phyloP scores from a whole-genome alignment of 169 alveolate species.

The Babesia sp. region DNA sequence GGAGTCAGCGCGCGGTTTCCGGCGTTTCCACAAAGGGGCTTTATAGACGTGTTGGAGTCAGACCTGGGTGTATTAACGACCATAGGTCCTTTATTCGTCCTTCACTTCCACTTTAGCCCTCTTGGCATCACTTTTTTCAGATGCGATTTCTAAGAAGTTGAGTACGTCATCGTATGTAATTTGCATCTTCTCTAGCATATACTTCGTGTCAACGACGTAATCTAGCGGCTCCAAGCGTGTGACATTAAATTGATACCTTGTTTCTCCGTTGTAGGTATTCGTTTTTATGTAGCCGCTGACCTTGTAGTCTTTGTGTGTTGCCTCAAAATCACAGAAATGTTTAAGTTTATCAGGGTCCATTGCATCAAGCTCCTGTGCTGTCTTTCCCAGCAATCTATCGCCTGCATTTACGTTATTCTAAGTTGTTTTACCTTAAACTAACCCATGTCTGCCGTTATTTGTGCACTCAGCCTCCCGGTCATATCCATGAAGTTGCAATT shows the following conservation, averaged over 20 bases:
- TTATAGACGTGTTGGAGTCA: not conserved
- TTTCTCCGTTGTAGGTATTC: constrained; percentile 50
- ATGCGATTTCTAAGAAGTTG: constrained; percentile 22
- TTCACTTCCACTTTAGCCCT: not conserved
- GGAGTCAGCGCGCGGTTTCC: too few species aligned
- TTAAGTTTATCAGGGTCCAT: constrained; percentile 63
- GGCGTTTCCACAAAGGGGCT: too few species aligned
- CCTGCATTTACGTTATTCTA: not conserved
- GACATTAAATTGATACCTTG: constrained; percentile 12
- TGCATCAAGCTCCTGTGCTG: constrained; percentile 66
- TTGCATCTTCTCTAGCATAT: constrained; percentile 48
- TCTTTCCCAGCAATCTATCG: constrained; percentile 52
- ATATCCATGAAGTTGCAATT: constrained; percentile 59
- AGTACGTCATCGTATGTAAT: constrained; percentile 47
- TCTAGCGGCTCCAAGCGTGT: constrained; percentile 44
- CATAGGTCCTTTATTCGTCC: too few species aligned
- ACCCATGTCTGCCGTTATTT: constrained; percentile 45
- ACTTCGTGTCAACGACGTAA: constrained; percentile 33
- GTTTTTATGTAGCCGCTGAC: constrained; percentile 32
- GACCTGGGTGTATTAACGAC: not conserved
- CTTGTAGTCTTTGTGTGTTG: constrained; percentile 51
- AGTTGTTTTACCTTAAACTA: not conserved
- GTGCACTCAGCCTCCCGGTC: constrained; percentile 58
- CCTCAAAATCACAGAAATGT: constrained; percentile 60
- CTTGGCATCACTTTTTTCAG: constrained; percentile 29